Evolutionary conservation across 176 grass and related monocot species (phyloP).

Genomic region (Aegilops sharonensis): DNA sequence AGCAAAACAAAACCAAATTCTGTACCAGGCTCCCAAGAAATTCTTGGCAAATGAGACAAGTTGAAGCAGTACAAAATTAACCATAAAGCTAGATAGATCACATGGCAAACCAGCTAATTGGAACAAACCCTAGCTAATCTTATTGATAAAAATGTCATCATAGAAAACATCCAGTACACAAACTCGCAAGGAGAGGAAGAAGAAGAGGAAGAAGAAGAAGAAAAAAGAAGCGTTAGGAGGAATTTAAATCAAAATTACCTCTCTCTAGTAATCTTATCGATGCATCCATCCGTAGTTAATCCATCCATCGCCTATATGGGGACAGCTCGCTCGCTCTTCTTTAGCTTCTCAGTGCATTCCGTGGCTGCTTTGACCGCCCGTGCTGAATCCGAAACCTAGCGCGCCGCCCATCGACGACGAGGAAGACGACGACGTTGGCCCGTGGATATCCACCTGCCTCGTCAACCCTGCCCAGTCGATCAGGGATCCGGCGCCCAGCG

Average conservation of each 20-base stretch:
- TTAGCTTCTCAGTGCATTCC: slow-evolving; percentile 49
- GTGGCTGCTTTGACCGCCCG: slow-evolving; percentile 56
- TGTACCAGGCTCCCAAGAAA: slow-evolving; percentile 5
- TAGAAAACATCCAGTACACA: slow-evolving; percentile 27
- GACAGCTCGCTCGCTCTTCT: not conserved
- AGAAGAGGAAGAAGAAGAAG: slow-evolving; percentile 19
- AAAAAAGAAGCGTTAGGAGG: slow-evolving; percentile 30
- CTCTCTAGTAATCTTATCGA: slow-evolving; percentile 43
- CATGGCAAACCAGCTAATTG: not conserved
- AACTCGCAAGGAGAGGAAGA: slow-evolving; percentile 27
- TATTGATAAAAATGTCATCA: slow-evolving; percentile 46
- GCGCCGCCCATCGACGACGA: slow-evolving; percentile 78
- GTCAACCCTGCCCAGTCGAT: slow-evolving; percentile 44
- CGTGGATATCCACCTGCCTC: slow-evolving; percentile 51
- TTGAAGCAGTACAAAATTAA: not conserved
- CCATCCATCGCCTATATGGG: slow-evolving; percentile 9
- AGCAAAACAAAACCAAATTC: not conserved
- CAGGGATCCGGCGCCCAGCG: slow-evolving; percentile 24
- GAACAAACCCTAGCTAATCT: slow-evolving; percentile 45
- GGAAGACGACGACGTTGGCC: slow-evolving; percentile 68
- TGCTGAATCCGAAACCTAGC: slow-evolving; percentile 64
- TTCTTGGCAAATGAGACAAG: not conserved
- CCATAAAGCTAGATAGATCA: not conserved
- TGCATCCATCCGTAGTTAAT: slow-evolving; percentile 42
- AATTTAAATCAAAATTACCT: slow-evolving; percentile 69